A percentile compares a stretch with the other conserved stretches of the same genome.
phyloP scores from a whole-genome alignment of 169 alveolate species.

The Plasmodium ovale region DNA sequence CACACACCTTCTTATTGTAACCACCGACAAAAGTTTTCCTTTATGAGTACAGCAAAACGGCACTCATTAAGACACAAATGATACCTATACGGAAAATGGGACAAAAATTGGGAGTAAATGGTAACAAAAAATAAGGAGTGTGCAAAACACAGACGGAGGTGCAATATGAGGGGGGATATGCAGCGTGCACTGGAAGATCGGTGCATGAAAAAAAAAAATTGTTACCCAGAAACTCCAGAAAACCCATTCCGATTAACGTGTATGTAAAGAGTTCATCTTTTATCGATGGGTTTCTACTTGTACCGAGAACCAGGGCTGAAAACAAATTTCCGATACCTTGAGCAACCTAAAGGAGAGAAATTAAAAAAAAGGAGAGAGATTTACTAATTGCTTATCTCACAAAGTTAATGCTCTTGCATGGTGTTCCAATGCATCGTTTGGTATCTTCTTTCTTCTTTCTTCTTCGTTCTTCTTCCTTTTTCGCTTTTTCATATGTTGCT shows the following conservation, averaged over 20 bases:
- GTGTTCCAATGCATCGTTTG: too few species aligned
- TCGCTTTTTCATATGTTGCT: too few species aligned
- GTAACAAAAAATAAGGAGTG: not conserved
- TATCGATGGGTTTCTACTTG: conserved; percentile 92
- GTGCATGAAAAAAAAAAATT: not conserved
- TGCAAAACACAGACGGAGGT: too few species aligned
- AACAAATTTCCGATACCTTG: conserved; percentile 93
- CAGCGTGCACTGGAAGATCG: too few species aligned
- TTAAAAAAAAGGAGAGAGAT: not conserved
- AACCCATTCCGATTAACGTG: conserved; percentile 94
- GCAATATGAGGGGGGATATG: too few species aligned
- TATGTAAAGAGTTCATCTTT: conserved; percentile 92
- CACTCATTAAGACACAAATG: conserved; percentile 91
- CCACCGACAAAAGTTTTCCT: conserved; percentile 12
- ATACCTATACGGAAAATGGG: conserved; percentile 70
- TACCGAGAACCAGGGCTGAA: conserved; percentile 92
- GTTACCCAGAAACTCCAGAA: conserved; percentile 90
- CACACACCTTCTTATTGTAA: conserved; percentile 10
- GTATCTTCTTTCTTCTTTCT: not conserved
- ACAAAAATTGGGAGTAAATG: not conserved
- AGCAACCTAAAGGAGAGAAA: conserved; percentile 80
- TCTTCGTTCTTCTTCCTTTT: not conserved
- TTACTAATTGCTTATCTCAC: not conserved
- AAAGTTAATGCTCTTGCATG: too few species aligned
- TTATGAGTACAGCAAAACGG: conserved; percentile 90